Evolutionary conservation across 352 stramenopile species (phyloP).

Genomic region (Ophiocytium majus): DNA sequence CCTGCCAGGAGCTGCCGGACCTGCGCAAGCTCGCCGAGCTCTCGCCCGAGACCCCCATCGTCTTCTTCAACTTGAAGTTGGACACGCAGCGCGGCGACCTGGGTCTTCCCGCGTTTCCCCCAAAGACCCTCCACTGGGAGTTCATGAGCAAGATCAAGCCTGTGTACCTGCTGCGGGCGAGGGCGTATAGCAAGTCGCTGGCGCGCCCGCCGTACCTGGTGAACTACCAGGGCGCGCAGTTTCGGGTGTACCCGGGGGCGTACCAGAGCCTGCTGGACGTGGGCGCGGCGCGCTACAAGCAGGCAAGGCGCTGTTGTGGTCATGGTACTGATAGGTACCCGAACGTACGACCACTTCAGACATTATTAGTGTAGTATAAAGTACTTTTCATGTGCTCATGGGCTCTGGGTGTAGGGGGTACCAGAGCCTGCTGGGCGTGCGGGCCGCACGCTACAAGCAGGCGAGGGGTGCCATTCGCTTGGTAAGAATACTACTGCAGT

Average conservation of each 20-base stretch:
- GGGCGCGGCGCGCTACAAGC: slow-evolving; percentile 60
- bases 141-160: slow-evolving; percentile 70
- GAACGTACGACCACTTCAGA: too few species aligned
- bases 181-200: slow-evolving; percentile 67
- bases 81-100: slow-evolving; percentile 73
- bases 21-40: slow-evolving; percentile 66
- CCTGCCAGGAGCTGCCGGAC: slow-evolving; percentile 73
- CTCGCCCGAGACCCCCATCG: slow-evolving; percentile 60
- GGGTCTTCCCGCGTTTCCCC: slow-evolving; percentile 68
- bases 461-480: too few species aligned
- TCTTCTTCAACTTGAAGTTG: slow-evolving; percentile 76
- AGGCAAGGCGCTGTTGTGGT: slow-evolving; percentile 11
- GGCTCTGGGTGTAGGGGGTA: too few species aligned
- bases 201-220: slow-evolving; percentile 70
- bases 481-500: too few species aligned
- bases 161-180: slow-evolving; percentile 71
- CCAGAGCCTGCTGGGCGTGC: slow-evolving; percentile 72
- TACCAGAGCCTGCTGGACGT: slow-evolving; percentile 74
- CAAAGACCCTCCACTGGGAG: slow-evolving; percentile 67
- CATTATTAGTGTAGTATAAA: too few species aligned
- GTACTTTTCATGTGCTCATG: too few species aligned
- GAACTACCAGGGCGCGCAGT: slow-evolving; percentile 75
- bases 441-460: slow-evolving; percentile 59
- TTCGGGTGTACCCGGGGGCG: slow-evolving; percentile 70
- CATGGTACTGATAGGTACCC: too few species aligned